These are phyloP conservation scores for Macrolepiota dolichaula DNA, from an alignment of 768 basidiomycete genomes.

Conservation along the genomic window DNA sequence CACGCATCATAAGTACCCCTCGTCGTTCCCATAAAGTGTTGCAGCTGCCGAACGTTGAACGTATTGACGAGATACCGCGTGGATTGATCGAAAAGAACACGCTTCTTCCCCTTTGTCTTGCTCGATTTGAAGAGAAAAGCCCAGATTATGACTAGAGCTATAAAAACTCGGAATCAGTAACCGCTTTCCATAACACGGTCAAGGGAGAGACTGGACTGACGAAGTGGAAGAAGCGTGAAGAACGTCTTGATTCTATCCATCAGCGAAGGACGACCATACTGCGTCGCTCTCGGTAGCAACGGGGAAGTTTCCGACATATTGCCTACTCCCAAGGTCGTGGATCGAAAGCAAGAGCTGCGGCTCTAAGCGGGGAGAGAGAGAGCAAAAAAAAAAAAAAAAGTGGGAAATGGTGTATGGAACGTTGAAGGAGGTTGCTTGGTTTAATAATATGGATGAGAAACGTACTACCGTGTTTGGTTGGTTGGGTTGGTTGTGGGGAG, in stretches of 20 bases:
- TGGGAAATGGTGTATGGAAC: not conserved
- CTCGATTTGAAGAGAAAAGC: slow-evolving; percentile 3
- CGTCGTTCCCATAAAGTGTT: not conserved
- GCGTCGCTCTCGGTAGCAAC: not conserved
- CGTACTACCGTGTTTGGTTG: not conserved
- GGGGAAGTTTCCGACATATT: slow-evolving; percentile 10
- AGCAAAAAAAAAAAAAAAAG: too few species aligned
- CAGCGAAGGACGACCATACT: slow-evolving; percentile 7
- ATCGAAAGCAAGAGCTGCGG: not conserved
- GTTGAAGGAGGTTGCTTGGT: not conserved
- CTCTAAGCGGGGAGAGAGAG: not conserved
- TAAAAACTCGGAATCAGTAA: not conserved
- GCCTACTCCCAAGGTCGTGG: not conserved
- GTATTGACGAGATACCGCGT: not conserved
- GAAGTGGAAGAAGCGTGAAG: slow-evolving; percentile 3
- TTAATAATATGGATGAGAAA: slow-evolving; percentile 10
- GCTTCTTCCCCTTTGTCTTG: slow-evolving; percentile 4
- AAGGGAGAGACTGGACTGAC: not conserved
- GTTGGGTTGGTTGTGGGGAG: not conserved
- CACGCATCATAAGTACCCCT: not conserved
- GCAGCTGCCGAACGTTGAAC: slow-evolving; percentile 1
- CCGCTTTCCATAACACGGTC: not conserved
- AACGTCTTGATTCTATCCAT: slow-evolving; percentile 9
- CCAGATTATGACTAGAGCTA: slow-evolving; percentile 6
- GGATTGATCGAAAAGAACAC: slow-evolving; percentile 1